These are phyloP conservation scores for Hypoxylon lienhwacheense DNA, from an alignment of 495 filamentous ascomycete species.

Conservation along the genomic window DNA sequence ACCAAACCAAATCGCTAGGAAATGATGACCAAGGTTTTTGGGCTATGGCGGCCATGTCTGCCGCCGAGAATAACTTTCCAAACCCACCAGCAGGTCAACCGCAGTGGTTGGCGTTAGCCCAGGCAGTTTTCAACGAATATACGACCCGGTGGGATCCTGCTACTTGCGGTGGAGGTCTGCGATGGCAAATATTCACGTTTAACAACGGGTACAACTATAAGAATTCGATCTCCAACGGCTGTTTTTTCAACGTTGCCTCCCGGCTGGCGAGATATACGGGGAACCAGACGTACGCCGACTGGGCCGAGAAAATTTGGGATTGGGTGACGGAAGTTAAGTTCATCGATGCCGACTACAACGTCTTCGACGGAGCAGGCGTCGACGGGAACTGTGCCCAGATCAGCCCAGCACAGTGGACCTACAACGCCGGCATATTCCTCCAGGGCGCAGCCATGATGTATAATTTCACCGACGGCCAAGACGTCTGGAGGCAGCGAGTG, in stretches of 20 bases:
- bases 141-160: constrained; percentile 66
- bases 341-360: constrained; percentile 60
- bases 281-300: constrained; percentile 73
- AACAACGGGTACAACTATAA: constrained; percentile 82
- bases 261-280: constrained; percentile 73
- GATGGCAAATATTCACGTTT: constrained; percentile 84
- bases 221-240: constrained; percentile 77
- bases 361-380: constrained; percentile 69
- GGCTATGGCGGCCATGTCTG: constrained; percentile 79
- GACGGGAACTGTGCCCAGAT: constrained; percentile 59
- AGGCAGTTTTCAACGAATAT: constrained; percentile 76
- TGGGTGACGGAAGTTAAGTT: constrained; percentile 66
- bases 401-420: constrained; percentile 71
- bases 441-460: constrained; percentile 77
- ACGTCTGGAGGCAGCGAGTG: constrained; percentile 61
- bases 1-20: constrained; percentile 74
- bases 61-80: constrained; percentile 76
- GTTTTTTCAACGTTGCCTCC: constrained; percentile 80
- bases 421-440: constrained; percentile 74
- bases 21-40: constrained; percentile 91
- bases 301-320: constrained; percentile 71
- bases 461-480: constrained; percentile 60
- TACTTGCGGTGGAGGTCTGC: constrained; percentile 74
- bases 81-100: constrained; percentile 63
- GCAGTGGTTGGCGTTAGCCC: constrained; percentile 77